A percentile compares a stretch with the other conserved stretches of the same genome.
phyloP scores from a whole-genome alignment of 305 asterid species.

The Fraxinus paxiana region DNA sequence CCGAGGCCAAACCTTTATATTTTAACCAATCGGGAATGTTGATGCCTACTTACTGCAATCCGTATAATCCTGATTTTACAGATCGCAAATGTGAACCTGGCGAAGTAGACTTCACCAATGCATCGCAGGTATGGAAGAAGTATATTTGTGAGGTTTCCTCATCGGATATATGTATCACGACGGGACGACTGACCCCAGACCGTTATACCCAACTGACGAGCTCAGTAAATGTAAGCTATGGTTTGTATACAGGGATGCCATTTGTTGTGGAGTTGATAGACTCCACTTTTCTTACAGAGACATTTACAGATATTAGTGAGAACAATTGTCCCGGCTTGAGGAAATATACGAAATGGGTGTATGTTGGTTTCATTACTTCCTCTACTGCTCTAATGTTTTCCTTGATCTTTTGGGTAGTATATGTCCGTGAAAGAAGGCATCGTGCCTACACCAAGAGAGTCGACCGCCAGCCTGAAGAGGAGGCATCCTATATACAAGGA shows the following conservation, averaged over 20 bases:
- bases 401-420: slow-evolving; percentile 28
- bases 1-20: slow-evolving; percentile 21
- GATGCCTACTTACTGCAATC: slow-evolving; percentile 33
- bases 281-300: slow-evolving; percentile 22
- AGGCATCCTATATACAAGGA: not conserved
- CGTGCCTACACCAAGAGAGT: slow-evolving; percentile 22
- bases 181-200: slow-evolving; percentile 29
- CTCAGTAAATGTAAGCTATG: slow-evolving; percentile 21
- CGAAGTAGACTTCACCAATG: slow-evolving; percentile 26
- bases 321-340: slow-evolving; percentile 19
- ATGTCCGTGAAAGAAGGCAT: slow-evolving; percentile 23
- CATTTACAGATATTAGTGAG: slow-evolving; percentile 14
- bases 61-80: slow-evolving; percentile 19
- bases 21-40: slow-evolving; percentile 33
- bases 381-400: slow-evolving; percentile 27
- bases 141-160: slow-evolving; percentile 29
- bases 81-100: slow-evolving; percentile 21
- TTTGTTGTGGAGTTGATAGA: slow-evolving; percentile 31
- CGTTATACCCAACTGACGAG: slow-evolving; percentile 18
- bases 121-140: slow-evolving; percentile 25
- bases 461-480: not conserved
- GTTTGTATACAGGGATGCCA: slow-evolving; percentile 25
- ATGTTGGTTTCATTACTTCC: slow-evolving; percentile 21
- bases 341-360: slow-evolving; percentile 22
- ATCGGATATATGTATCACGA: slow-evolving; percentile 23